These are phyloP conservation scores for Phytophthora meadii DNA, from an alignment of 352 stramenopile genomes.

Conservation along the genomic window DNA sequence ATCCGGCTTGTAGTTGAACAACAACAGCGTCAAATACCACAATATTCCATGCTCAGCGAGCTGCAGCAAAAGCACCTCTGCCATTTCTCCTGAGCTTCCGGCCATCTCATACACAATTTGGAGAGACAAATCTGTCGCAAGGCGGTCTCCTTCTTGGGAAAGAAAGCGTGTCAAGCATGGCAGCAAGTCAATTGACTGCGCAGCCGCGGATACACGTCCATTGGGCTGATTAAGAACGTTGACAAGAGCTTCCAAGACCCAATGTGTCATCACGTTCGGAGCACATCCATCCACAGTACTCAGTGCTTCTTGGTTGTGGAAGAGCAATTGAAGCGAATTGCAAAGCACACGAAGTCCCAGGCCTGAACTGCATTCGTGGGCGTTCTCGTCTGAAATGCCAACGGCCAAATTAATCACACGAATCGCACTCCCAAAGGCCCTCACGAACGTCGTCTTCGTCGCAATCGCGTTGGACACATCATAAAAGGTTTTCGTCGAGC, in stretches of 20 bases:
- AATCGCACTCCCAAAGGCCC: slow-evolving; percentile 77
- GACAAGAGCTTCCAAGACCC: slow-evolving; percentile 81
- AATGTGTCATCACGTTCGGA: slow-evolving; percentile 78
- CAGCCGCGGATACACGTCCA: slow-evolving; percentile 78
- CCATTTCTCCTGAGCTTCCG: slow-evolving; percentile 79
- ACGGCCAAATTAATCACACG: slow-evolving; percentile 81
- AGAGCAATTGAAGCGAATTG: slow-evolving; percentile 75
- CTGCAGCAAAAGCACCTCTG: slow-evolving; percentile 80
- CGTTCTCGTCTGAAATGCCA: slow-evolving; percentile 78
- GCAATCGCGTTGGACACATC: slow-evolving; percentile 65
- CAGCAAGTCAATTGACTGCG: slow-evolving; percentile 83
- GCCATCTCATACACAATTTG: slow-evolving; percentile 88
- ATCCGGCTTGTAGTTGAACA: slow-evolving; percentile 68
- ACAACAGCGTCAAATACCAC: slow-evolving; percentile 84
- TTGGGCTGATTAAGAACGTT: slow-evolving; percentile 86
- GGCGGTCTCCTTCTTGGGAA: slow-evolving; percentile 64
- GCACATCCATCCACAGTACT: slow-evolving; percentile 61
- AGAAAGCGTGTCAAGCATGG: slow-evolving; percentile 83
- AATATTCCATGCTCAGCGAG: slow-evolving; percentile 83
- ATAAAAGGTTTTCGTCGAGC: slow-evolving; percentile 44
- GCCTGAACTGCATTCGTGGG: slow-evolving; percentile 72
- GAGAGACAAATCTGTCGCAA: slow-evolving; percentile 80
- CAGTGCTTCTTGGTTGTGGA: slow-evolving; percentile 75
- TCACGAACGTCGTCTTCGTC: slow-evolving; percentile 69
- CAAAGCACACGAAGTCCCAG: slow-evolving; percentile 80